Evolutionary conservation across 2,329 filamentous ascomycete genomes (phyloP).

Genomic region (Aspergillaceae sp.): DNA sequence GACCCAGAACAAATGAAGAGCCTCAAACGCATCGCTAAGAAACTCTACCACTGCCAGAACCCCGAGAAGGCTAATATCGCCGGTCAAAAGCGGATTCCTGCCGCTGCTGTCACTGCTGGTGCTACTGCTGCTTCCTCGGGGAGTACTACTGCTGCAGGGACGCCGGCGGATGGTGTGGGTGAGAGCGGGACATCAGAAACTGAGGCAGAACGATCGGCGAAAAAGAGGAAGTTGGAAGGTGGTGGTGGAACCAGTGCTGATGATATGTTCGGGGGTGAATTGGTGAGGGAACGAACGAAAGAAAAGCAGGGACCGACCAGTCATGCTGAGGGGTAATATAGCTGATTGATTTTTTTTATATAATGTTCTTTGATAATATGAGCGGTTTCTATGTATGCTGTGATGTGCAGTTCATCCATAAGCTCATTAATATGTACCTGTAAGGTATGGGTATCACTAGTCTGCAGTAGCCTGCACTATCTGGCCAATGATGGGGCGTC

Average conservation of each 20-base stretch:
- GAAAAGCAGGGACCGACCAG: conserved; percentile 4
- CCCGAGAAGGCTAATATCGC: conserved; percentile 39
- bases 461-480: no score
- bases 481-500: no score
- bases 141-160: conserved; percentile 4
- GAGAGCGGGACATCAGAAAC: conserved; percentile 25
- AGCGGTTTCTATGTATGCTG: no score
- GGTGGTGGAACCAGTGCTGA: conserved; percentile 11
- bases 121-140: conserved; percentile 8
- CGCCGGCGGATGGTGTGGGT: conserved; percentile 3
- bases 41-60: conserved; percentile 42
- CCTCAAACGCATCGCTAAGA: conserved; percentile 41
- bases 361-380: no score
- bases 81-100: conserved; percentile 34
- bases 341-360: background rate
- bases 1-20: conserved; percentile 35
- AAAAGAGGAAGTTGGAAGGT: conserved; percentile 32
- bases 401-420: no score
- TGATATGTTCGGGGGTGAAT: conserved; percentile 31
- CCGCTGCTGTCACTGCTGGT: conserved; percentile 15
- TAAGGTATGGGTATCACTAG: no score
- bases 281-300: conserved; percentile 27
- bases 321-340: background rate
- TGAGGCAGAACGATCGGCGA: conserved; percentile 30
- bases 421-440: no score